Evolutionary conservation across 768 basidiomycete genomes (phyloP).

Genomic region (Rickenella mellea): DNA sequence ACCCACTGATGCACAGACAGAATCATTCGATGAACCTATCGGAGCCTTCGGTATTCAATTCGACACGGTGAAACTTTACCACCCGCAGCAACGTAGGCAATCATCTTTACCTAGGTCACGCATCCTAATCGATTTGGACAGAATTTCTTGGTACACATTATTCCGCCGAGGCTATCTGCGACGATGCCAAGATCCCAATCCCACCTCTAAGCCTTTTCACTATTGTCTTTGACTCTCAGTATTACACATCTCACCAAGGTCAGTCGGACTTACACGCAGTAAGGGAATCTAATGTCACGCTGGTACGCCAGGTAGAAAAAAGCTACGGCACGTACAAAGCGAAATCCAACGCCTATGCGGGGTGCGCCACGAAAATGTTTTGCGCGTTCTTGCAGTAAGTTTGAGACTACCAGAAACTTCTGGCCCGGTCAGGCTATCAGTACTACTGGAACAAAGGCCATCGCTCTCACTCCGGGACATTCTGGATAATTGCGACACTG

Average conservation of each 20-base stretch:
- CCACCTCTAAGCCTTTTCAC: conserved; percentile 60
- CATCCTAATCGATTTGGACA: conserved; percentile 13
- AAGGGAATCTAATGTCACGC: conserved; percentile 1
- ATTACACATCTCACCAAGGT: conserved; percentile 64
- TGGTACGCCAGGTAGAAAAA: conserved; percentile 43
- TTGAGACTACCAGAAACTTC: conserved; percentile 40
- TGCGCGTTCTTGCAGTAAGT: conserved; percentile 60
- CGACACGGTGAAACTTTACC: conserved; percentile 59
- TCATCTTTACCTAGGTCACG: background rate
- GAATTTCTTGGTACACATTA: conserved; percentile 61
- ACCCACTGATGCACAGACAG: conserved; percentile 41
- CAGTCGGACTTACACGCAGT: background rate
- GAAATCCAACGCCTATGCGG: conserved; percentile 54
- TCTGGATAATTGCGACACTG: conserved; percentile 63
- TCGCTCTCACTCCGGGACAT: conserved; percentile 60
- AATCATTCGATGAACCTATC: conserved; percentile 51
- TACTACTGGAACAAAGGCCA: conserved; percentile 68
- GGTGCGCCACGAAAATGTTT: conserved; percentile 58
- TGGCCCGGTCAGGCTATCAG: conserved; percentile 42
- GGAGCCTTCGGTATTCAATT: conserved; percentile 52
- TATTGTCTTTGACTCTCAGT: conserved; percentile 55
- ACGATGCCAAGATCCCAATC: conserved; percentile 29
- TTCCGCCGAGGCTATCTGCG: conserved; percentile 67
- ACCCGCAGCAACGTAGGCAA: conserved; percentile 50
- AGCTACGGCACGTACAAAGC: conserved; percentile 53